Percentiles rank a stretch among this genome's conserved stretches.
phyloP scores from a whole-genome alignment of 495 filamentous ascomycete species.

The Podospora conica region DNA sequence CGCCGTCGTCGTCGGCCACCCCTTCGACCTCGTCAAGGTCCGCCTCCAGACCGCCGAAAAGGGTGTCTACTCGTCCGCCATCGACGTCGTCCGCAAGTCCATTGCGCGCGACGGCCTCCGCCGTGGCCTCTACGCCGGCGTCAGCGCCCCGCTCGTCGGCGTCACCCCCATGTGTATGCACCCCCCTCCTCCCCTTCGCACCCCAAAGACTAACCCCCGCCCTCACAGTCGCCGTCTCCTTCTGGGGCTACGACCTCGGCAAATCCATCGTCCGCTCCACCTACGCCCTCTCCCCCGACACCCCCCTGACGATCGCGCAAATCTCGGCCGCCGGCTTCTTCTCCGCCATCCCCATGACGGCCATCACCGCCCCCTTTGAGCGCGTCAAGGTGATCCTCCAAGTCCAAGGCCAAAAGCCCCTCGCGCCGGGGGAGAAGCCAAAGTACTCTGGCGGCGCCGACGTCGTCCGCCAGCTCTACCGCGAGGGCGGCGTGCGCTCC shows the following conservation, averaged over 20 bases:
- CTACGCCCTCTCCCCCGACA: constrained; percentile 58
- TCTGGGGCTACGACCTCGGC: constrained; percentile 97
- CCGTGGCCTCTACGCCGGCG: constrained; percentile 91
- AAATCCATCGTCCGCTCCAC: constrained; percentile 72
- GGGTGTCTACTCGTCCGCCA: constrained; percentile 82
- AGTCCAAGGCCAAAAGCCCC: constrained; percentile 87
- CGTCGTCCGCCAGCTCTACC: constrained; percentile 93
- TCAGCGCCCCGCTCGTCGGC: constrained; percentile 86
- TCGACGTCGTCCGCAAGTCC: constrained; percentile 86
- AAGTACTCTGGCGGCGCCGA: constrained; percentile 85
- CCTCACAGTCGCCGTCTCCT: constrained; percentile 81
- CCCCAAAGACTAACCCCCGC: constrained; percentile 5
- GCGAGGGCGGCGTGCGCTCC: constrained; percentile 79
- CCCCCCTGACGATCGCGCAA: constrained; percentile 71
- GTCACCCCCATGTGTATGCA: constrained; percentile 97
- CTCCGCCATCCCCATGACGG: constrained; percentile 94
- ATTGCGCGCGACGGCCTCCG: constrained; percentile 79
- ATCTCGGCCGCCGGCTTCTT: constrained; percentile 94
- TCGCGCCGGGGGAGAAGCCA: constrained; percentile 83
- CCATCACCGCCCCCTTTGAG: constrained; percentile 97
- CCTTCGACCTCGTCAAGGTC: constrained; percentile 97
- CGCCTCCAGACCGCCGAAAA: constrained; percentile 92
- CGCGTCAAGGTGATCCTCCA: constrained; percentile 97
- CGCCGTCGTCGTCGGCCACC: constrained; percentile 89
- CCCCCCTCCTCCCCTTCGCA: not conserved